Evolutionary conservation across 805 yeast genomes (phyloP).

Genomic region (Kluyveromyces dobzhanskii): DNA sequence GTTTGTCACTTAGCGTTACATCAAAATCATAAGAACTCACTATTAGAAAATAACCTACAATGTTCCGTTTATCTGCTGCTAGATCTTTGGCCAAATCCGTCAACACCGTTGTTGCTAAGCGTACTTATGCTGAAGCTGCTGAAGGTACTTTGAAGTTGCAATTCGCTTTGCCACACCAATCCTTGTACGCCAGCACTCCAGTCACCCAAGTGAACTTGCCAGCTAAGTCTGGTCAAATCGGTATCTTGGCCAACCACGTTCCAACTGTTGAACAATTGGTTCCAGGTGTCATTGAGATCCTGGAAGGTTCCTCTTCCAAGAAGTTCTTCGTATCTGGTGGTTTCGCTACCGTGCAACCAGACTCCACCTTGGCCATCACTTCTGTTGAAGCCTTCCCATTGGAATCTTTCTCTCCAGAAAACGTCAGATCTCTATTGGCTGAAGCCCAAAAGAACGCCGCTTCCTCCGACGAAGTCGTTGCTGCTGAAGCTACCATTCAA

Average conservation of each 20-base stretch:
- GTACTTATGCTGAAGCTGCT: constrained; percentile 85
- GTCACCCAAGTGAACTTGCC: constrained; percentile 86
- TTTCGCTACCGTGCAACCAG: constrained; percentile 93
- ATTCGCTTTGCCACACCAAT: constrained; percentile 82
- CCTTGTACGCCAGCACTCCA: constrained; percentile 42
- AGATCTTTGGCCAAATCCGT: constrained; percentile 30
- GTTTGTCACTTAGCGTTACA: no score
- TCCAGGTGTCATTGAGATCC: constrained; percentile 92
- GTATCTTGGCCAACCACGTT: constrained; percentile 96
- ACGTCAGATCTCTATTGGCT: constrained; percentile 70
- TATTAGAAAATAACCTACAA: constrained; percentile 5
- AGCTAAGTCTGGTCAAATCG: constrained; percentile 90
- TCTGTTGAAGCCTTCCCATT: constrained; percentile 94
- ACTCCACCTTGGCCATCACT: constrained; percentile 79
- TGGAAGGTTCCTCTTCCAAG: constrained; percentile 61
- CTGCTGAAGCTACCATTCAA: constrained; percentile 93
- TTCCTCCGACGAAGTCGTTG: constrained; percentile 78
- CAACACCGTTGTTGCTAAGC: constrained; percentile 45
- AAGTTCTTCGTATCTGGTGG: constrained; percentile 94
- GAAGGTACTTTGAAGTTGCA: constrained; percentile 76
- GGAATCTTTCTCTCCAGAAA: constrained; percentile 73
- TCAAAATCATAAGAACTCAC: no score
- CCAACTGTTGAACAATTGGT: constrained; percentile 93
- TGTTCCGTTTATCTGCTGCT: constrained; percentile 21
- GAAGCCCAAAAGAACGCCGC: constrained; percentile 90